Conservation (phyloP, 2,329 filamentous ascomycete genomes). For the Chaetomiaceae sp. region DNA sequence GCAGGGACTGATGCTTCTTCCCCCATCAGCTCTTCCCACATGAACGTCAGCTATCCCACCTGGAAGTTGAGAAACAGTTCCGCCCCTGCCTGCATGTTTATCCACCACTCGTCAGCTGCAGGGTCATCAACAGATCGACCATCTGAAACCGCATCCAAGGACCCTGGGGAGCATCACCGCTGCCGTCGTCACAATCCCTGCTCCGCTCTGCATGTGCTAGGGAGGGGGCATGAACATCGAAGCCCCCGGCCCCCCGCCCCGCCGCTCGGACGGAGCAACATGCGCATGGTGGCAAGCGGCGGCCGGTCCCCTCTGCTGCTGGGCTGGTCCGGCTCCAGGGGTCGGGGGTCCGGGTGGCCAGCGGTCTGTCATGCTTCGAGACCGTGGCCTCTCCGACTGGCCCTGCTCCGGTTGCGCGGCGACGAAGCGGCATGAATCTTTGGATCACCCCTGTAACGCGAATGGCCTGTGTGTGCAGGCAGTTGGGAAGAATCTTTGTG, state of each 20-base stretch:
- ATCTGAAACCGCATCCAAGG: constrained; percentile 20
- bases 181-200: constrained; percentile 4
- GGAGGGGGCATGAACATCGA: not conserved
- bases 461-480: too few relatives aligned
- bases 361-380: not conserved
- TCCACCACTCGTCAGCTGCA: not conserved
- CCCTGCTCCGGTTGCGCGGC: constrained; percentile 1
- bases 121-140: constrained; percentile 14
- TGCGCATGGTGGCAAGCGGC: constrained; percentile 1
- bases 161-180: not conserved
- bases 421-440: constrained; percentile 7
- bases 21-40: too few relatives aligned
- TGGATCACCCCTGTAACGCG: constrained; percentile 5
- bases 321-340: not conserved
- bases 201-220: constrained; percentile 1
- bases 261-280: constrained; percentile 14
- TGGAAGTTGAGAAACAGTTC: too few relatives aligned
- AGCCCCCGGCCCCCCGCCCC: too few relatives aligned
- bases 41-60: too few relatives aligned
- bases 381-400: constrained; percentile 4
- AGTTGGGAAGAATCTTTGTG: too few relatives aligned
- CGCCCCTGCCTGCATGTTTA: not conserved
- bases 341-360: not conserved
- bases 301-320: not conserved
- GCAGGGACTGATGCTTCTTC: too few relatives aligned